A percentile compares a stretch with the other conserved stretches of the same genome.
Conservation (phyloP, 2,329 filamentous ascomycete species). For the Diplocarpon mali region DNA sequence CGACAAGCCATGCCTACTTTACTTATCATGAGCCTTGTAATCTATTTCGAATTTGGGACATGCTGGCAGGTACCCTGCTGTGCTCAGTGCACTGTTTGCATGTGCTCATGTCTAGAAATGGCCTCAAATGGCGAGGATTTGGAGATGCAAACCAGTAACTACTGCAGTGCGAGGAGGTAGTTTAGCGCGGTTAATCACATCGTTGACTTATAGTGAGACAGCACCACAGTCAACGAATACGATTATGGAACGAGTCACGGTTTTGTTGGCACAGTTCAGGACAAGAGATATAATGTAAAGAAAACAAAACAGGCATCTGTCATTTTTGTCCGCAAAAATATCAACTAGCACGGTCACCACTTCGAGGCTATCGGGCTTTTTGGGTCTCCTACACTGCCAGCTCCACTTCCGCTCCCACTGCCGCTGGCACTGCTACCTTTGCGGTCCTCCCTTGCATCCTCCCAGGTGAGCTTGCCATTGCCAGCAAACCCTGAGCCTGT, state of each 20-base stretch:
- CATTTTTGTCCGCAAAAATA: conserved; percentile 4
- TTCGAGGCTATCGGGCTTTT: conserved; percentile 34
- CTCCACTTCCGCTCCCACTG: conserved; percentile 29
- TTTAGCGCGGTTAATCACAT: too few species aligned
- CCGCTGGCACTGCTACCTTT: conserved; percentile 17
- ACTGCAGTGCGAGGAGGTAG: too few species aligned
- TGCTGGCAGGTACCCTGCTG: too few species aligned
- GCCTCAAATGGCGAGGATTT: too few species aligned
- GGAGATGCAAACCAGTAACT: too few species aligned
- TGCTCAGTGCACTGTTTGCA: too few species aligned
- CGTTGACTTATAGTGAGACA: too few species aligned
- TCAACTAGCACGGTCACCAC: conserved; percentile 4
- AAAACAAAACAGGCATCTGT: conserved; percentile 5
- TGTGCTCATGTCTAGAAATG: too few species aligned
- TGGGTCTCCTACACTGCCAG: conserved; percentile 39
- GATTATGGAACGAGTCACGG: background rate
- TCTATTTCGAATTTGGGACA: too few species aligned
- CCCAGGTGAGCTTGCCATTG: conserved; percentile 12
- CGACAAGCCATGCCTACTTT: too few species aligned
- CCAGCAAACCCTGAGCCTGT: conserved; percentile 3
- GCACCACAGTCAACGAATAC: background rate
- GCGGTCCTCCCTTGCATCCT: conserved; percentile 15
- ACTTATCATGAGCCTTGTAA: too few species aligned
- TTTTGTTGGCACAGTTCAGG: background rate
- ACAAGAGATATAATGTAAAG: background rate